Evolutionary conservation across 495 filamentous ascomycete species (phyloP).

Genomic region (Daldinia bambusicola): DNA sequence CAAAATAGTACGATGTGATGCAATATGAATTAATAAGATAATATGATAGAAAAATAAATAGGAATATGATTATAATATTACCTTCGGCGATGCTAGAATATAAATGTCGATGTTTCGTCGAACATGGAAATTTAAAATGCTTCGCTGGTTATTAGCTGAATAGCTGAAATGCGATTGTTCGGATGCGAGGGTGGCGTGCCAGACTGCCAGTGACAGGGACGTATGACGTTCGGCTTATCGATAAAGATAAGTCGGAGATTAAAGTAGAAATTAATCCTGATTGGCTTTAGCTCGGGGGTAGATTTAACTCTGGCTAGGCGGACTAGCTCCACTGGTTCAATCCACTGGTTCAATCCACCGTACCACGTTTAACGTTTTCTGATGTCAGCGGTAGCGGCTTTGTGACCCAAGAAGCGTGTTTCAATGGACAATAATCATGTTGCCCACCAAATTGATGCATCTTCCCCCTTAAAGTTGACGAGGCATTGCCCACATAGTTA

Average conservation of each 20-base stretch:
- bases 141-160: too few species aligned
- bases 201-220: not conserved
- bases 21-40: not conserved
- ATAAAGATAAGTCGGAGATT: constrained; percentile 26
- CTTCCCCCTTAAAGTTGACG: constrained; percentile 1
- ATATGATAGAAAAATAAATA: not conserved
- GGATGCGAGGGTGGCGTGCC: constrained; percentile 10
- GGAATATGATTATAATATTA: too few species aligned
- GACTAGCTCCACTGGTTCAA: not conserved
- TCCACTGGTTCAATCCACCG: not conserved
- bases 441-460: constrained; percentile 7
- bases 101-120: too few species aligned
- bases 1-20: constrained; percentile 3
- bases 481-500: not conserved
- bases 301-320: not conserved
- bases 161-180: not conserved
- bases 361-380: constrained; percentile 26
- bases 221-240: constrained; percentile 40
- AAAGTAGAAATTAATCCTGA: constrained; percentile 4
- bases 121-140: too few species aligned
- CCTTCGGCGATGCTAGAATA: too few species aligned
- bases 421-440: constrained; percentile 10
- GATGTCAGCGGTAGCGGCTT: constrained; percentile 36
- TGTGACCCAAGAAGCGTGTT: constrained; percentile 3
- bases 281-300: constrained; percentile 3